Evolutionary conservation across 2,329 filamentous ascomycete genomes (phyloP), one percentile per base, ranked within the genome.

Genomic region (Zalaria sp.): DNA sequence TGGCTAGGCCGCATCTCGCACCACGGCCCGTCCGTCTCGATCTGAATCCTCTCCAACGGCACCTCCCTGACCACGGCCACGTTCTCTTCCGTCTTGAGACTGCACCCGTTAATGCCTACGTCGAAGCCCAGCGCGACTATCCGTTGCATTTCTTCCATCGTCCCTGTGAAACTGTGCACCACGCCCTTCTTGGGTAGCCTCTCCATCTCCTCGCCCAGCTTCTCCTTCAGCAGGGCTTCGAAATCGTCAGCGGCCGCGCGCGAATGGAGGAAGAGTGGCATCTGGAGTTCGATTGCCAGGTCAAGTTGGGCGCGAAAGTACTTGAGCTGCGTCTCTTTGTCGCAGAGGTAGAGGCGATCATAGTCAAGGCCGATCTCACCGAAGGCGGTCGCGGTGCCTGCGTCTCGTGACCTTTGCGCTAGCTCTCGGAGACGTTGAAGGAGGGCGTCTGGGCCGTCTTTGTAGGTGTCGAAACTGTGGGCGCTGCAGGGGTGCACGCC

Each of bases 281-380:
- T 67, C 50, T 85, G 82, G 3, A 89, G 72, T 38, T 77, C 73
- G 4, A 82, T 74, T 0, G 84, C 87, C 3, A 96, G 69, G 43
- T 81, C 74, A 3, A 96, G 73, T 59, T 98, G 91, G 5, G 75
- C 73, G 35, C 79, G 77, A 58, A 98, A 98, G 46, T 85, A 87
- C 55, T 86, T 81, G 27, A 88, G 68, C 61, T 98, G 91, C 10
- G 81, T 74, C 25, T 80, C 78, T 54, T 80, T 83, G 34, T 80
- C 76, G 55, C 83, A 87, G 53, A 88, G 80, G 53, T 85, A 83
- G 31, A 98, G 67, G 2, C 91, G 78, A 64, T 98, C 91, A 57
- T 96, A 98, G 64, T 98, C 91, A 3, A 98, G 79, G 2, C 91
- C 91, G 47, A 98, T 86, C 62, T 98, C 91, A 38, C 91, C 91